phyloP scores from a whole-genome alignment of 2,329 filamentous ascomycete genomes.

The Chaetomiaceae sp. region DNA sequence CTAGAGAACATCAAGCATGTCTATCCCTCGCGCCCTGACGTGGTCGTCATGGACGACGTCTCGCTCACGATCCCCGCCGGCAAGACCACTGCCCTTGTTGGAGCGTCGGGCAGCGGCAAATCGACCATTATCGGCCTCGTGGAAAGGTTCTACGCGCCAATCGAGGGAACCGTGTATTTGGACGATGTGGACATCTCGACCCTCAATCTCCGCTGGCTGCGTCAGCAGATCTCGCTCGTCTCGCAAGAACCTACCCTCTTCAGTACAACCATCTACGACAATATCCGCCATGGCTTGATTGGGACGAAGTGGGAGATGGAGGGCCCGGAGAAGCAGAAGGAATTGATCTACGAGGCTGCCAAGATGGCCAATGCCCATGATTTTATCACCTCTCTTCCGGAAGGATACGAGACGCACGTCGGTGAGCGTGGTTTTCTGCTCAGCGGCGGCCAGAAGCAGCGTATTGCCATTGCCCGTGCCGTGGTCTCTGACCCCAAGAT shows the following conservation, averaged over 20 bases:
- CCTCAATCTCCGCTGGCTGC: constrained; percentile 84
- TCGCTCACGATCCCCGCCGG: constrained; percentile 77
- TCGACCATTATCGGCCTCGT: constrained; percentile 90
- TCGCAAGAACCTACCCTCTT: constrained; percentile 92
- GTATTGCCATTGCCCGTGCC: constrained; percentile 88
- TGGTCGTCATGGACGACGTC: constrained; percentile 81
- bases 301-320: constrained; percentile 72
- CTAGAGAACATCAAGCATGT: constrained; percentile 84
- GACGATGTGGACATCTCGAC: constrained; percentile 78
- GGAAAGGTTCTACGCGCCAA: constrained; percentile 90
- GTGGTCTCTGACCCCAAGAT: constrained; percentile 90
- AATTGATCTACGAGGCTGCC: constrained; percentile 74
- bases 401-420: constrained; percentile 92
- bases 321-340: constrained; percentile 61
- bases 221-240: constrained; percentile 87
- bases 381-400: constrained; percentile 75
- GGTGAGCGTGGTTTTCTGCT: constrained; percentile 90
- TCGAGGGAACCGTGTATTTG: constrained; percentile 70
- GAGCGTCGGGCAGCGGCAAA: constrained; percentile 91
- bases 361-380: constrained; percentile 92
- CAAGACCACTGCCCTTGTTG: constrained; percentile 89
- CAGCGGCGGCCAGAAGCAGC: constrained; percentile 93
- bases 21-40: constrained; percentile 88
- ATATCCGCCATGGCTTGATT: constrained; percentile 86
- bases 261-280: constrained; percentile 80